Evolutionary conservation across 768 basidiomycete genomes (phyloP), one percentile per base, ranked within the genome.

Genomic region (Kwoniella heveanensis): DNA sequence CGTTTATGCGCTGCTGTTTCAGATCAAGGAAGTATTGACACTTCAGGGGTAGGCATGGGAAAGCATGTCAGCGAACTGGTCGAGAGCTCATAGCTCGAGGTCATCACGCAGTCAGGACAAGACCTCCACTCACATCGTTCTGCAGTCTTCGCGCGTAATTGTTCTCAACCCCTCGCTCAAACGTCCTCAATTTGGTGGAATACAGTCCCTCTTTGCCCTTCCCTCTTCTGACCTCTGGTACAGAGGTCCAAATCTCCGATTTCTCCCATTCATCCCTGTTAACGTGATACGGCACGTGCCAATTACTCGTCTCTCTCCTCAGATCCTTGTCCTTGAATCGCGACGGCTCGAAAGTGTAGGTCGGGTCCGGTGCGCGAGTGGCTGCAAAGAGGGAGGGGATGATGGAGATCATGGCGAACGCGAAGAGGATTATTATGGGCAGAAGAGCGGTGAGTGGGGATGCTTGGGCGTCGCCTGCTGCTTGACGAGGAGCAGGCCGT

Each of bases 231-330:
- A 61, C 62, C 29, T 65, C 74, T 0, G 81, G 81, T 2, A 82
- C 71, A 54, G 64, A 73, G 51, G 80, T 87, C 71, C 70, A 83
- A 63, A 96, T 88, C 0, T 90, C 88, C 77, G 93, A 91, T n/a
- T 82, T 82, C 49, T 85, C 73, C 77, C 93, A 90, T 76, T 95
- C 90, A 19, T 81, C 82, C 15, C 83, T 82, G 74, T 94, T 90
- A 70, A 97, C 91, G 71, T 88, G 92, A 81, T 97, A 98, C 15
- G 84, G 85, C 49, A 96, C 83, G 26, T 88, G 86, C 65, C 91
- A 81, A 17, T 83, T 84, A 37, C 82, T 82, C 30, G 95, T 94
- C 54, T 86, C 83, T 65, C 92, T 85, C 77, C 86, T 85, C 21
- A 57, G 13, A 30, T 58, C 54, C n/a, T 86, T 80, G 67, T 87